Base-by-base conservation (phyloP, 1,139 yeast genomes). In the Lodderomyces parapsilosis region DNA sequence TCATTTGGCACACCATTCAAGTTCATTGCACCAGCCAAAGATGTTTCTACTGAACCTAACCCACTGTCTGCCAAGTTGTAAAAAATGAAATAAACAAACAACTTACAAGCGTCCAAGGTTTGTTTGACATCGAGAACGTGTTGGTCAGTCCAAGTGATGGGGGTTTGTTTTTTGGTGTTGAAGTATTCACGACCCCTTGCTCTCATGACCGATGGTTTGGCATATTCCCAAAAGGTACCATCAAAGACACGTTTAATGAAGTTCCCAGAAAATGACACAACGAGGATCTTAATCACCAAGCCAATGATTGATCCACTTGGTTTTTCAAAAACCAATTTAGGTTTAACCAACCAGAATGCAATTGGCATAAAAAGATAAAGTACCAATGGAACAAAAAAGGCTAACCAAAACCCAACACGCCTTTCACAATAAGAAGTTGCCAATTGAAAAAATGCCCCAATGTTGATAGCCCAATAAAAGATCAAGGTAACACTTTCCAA, bases 401-500 rank as follows among this genome's bases (percentile, higher is more conserved):
- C 93, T 32, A 83, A 75, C 91, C 91, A 86, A 67, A 78, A 86
- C 37, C 91, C 94, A 50, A 82, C 72, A 49, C 78, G 64, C 59
- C 83, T 73, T 53, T 84, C 93, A 55, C 81, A 65, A 57, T 84
- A 83, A 5, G 93, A 81, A 20, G 95, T 85, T 36, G 91, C 90
- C 50, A 88, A 74, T 48, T 86, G 84, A 48, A 87, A 76, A 54
- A 88, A 75, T 8, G 94, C 82, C 43, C 96, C 96, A 52, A 86
- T 67, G 60, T 89, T 89, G 60, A 88, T 84, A 58, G 87, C 76
- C 78, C 88, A 75, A 66, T 88, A 88, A 64, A 88, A 88, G 31
- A 83, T 70, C 72, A 86, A 76, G 49, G 89, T 83, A 66, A 88
- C 76, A 61, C 86, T 77, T 66, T 86, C 89, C 47, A 86, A 68